These are phyloP conservation scores for Colletotrichum sp. DNA, from an alignment of 2,329 filamentous ascomycete genomes.

Conservation along the genomic window DNA sequence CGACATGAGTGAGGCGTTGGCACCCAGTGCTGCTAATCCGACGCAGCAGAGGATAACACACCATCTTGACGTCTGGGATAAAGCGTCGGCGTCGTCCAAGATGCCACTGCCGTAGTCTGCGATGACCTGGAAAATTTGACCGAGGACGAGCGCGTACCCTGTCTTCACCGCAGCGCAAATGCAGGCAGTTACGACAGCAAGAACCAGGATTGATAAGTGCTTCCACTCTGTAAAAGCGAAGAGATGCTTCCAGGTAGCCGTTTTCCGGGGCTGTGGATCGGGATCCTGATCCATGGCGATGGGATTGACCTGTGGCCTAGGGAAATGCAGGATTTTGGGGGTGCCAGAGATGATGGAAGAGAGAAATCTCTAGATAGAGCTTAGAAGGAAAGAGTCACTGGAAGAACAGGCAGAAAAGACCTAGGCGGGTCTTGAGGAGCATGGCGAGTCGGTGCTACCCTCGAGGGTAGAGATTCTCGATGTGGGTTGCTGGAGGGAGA, in stretches of 20 bases:
- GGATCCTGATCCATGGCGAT: not conserved
- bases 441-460: not conserved
- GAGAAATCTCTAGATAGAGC: not conserved
- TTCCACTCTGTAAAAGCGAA: conserved; percentile 74
- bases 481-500: not conserved
- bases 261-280: not conserved
- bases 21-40: conserved; percentile 68
- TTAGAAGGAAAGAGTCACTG: not conserved
- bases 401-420: not conserved
- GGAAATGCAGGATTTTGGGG: not conserved
- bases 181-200: conserved; percentile 61
- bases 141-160: conserved; percentile 71
- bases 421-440: not conserved
- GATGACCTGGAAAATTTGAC: conserved; percentile 76
- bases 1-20: conserved; percentile 70
- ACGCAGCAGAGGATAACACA: conserved; percentile 68
- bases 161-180: conserved; percentile 69
- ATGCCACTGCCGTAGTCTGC: conserved; percentile 66
- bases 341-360: not conserved
- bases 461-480: not conserved
- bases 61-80: conserved; percentile 53
- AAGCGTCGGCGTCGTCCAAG: conserved; percentile 56
- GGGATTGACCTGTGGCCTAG: not conserved
- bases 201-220: conserved; percentile 59
- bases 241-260: conserved; percentile 50